Base-by-base conservation (phyloP, 2,329 filamentous ascomycete species). In the Pleoardoris graminearum region DNA sequence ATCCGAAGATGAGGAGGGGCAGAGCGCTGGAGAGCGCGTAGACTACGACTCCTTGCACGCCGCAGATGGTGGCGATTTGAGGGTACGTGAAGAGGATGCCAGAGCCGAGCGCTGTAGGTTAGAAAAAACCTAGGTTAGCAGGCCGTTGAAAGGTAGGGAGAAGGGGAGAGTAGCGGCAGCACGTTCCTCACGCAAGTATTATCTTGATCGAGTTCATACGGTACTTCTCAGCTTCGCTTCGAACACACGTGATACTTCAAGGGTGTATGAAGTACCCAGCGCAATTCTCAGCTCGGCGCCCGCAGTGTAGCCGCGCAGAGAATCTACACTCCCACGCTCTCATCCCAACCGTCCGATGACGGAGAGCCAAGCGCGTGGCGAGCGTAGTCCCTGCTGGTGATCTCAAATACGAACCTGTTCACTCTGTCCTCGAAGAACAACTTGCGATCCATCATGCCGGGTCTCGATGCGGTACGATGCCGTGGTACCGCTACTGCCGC, bases 161-260 rank as follows among this genome's bases (percentile, higher is more conserved):
- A 72, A 77, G 76, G 78, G 67, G 69, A 60, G 67, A 72, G 73
- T 85, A 90, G 89, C 89, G 89, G 89, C 89, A 92, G 88, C 89
- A 93, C 90, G 82, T 92, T 93, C 89, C 90, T 87, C 90, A 93
- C 90, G 90, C 90, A 94, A 94, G 90, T 88, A 91, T 93, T 94
- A 93, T 90, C 90, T 94, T 94, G 90, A 90, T 94, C 90, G 89
- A 93, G 89, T 93, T 86, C 78, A 88, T 80, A 92, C 90, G 89
- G 90, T 94, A 85, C 88, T 87, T 93, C 90, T 94, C 90, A 93
- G 90, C 90, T 84, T 91, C 83, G 79, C 84, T 66, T 63, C 54
- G 55, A 63, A 55, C 44, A 43, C 27, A 16, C 22, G 29, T 44
- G 53, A 51, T 39, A 42, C 47, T 42, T 38, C 39, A 47, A 53